Base-by-base conservation (phyloP, 352 stramenopile species). In the Phytophthora lateralis region DNA sequence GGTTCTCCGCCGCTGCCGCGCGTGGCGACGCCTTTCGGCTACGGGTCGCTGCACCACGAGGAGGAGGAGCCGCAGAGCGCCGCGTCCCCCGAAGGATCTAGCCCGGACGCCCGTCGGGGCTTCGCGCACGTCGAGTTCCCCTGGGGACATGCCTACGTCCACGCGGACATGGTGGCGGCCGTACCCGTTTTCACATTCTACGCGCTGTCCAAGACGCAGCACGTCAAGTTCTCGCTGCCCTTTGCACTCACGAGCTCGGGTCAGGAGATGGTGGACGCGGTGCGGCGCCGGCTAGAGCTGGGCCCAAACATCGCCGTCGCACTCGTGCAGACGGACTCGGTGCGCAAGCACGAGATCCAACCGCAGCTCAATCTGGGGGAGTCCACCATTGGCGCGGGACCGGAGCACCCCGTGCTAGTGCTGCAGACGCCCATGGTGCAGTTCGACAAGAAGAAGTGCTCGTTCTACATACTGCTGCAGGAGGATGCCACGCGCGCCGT, bases 151-250 rank as follows among this genome's bases (percentile, higher is more conserved):
- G 82, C 81, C 37, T 90, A 89, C 47, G 71, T 93, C 15, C 70
- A 87, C 49, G 58, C 73, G 17, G 75, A 88, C 26, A 54, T 89
- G 24, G 76, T 91, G 37, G 80, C 78, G 5, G 50, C 75, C 12
- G 66, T 75, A 26, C 84, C 82, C 1, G 69, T 88, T 42, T 93
- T 93, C 47, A 93, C 80, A 8, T 90, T 93, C 66, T 93, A 91
- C 66, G 84, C 84, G 32, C 58, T 93, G 15, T 64, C 74, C 12
- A 75, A 85, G 48, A 73, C 45, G 34, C 74, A 88, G 52, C 84
- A 79, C 43, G 34, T 90, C 35, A 93, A 91, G 60, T 93, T 93
- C 55, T 60, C 76, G 35, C 48, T 91, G 27, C 67, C 73, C 6
- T 91, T 90, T 43, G 64, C 78, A 20, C 55, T 93, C 12, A 86